Evolutionary conservation across 768 basidiomycete genomes (phyloP), one percentile per base, ranked within the genome.

Genomic region (Gelatoporia subvermispora): DNA sequence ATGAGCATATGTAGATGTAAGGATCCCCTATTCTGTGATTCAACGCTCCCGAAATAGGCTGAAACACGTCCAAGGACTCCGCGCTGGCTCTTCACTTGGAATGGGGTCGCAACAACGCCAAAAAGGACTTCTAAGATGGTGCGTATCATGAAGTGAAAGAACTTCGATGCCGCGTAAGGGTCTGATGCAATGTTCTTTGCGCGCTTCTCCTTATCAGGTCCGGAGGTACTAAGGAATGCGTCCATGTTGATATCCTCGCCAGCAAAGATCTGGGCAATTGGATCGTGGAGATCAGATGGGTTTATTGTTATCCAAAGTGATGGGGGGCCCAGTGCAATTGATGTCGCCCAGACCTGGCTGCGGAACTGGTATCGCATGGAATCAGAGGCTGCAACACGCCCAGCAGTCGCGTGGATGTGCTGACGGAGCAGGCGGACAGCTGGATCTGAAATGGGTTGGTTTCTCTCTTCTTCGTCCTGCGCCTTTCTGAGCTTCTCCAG

Each of bases 201-300:
- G 0, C 68, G 57, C 25, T 54, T 42, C 0, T 51, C 37, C 0
- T 36, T 41, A 20, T 56, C 52, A 0, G 70, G 71, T 0, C 70
- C 68, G 1, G 49, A 25, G 0, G 57, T 54, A 0, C 46, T 22
- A 2, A 49, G 3, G 41, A 77, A 76, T 0, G 51, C 1, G 45
- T 79, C 70, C 8, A 78, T 45, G 43, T 78, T 60, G 7, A 79
- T 76, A 0, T 72, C 55, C 24, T 62, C 64, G 0, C 77, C 74
- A 0, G 68, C 63, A 9, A 78, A 59, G 0, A 77, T 63, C 45
- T 77, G 74, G 0, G 68, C 72, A 18, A 76, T 64, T 0, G 74
- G 75, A 51, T 75, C 71, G 28, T 72, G 65, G 0, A 67, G 44
- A 47, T 76, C 72, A 0, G 54, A 45, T 1, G 69, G 71, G 49